Evolutionary conservation across 306 rosid species (phyloP), one percentile per base, ranked within the genome.

Genomic region (Glycyrrhiza uralensis): DNA sequence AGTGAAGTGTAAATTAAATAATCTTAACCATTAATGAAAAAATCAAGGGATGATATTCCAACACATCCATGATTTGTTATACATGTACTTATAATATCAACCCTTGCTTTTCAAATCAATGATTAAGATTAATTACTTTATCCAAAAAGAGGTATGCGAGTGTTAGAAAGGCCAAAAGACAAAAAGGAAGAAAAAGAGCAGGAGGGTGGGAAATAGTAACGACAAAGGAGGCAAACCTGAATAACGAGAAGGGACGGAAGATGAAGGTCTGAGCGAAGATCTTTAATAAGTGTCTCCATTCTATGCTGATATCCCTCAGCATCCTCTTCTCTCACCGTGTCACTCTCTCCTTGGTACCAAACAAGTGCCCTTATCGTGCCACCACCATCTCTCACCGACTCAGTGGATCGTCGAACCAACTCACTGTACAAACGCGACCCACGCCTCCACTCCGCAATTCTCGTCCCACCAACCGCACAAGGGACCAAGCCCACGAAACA

Each of bases 311-410:
- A 89, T 0, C 30, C 60, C 1, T 66, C 58, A 1, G 85, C 89
- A 17, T 86, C 90, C 15, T 70, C 66, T 59, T 54, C 71, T 30
- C 47, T 79, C 2, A 89, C 83, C 0, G 92, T 89, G 17, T 87
- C 90, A 62, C 86, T 85, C 47, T 87, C 92, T 2, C 96, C 96
- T 56, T 89, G 92, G 17, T 79, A 89, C 96, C 96, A 89, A 26
- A 89, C 3, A 49, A 89, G 3, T 0, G 84, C 90, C 4, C 85
- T 11, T 3, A 85, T 79, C 0, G 10, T 15, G 4, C 82, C 85
- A 3, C 72, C 78, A 18, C 83, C 82, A 2, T 32, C 62, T 41
- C 17, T 66, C 50, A 66, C 42, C 0, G 91, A 75, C 6, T 46
- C 64, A 4, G 1, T 5, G 19, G 84, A 45, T 18, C 96, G 75